These are phyloP conservation scores for Helianthus annuus DNA, from an alignment of 129 eudicot genomes.

Conservation along the genomic window HanXRQr2.0-SUNRISE NC_035435.2:110649008-110649507, in stretches of 20 bases:
- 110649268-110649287: constrained; percentile 74
- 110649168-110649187: constrained; percentile 75
- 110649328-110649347: constrained; percentile 3
- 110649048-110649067: constrained; percentile 82
- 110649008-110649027: constrained; percentile 82
- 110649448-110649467: not conserved
- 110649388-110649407: constrained; percentile 2
- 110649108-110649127: not conserved
- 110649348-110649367: not conserved
- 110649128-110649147: not conserved
- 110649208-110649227: constrained; percentile 83
- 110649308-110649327: constrained; percentile 92
- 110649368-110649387: not conserved
- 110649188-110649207: constrained; percentile 87
- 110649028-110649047: constrained; percentile 87
- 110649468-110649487: not conserved
- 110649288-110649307: constrained; percentile 80
- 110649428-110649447: not conserved
- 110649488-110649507: not conserved
- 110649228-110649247: constrained; percentile 91
- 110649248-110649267: constrained; percentile 87
- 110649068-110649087: constrained; percentile 39
- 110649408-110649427: not conserved
- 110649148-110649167: constrained; percentile 71
- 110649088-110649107: constrained; percentile 13